phyloP scores from a whole-genome alignment of 2,329 filamentous ascomycete species.

The Fusarium sp. region DNA sequence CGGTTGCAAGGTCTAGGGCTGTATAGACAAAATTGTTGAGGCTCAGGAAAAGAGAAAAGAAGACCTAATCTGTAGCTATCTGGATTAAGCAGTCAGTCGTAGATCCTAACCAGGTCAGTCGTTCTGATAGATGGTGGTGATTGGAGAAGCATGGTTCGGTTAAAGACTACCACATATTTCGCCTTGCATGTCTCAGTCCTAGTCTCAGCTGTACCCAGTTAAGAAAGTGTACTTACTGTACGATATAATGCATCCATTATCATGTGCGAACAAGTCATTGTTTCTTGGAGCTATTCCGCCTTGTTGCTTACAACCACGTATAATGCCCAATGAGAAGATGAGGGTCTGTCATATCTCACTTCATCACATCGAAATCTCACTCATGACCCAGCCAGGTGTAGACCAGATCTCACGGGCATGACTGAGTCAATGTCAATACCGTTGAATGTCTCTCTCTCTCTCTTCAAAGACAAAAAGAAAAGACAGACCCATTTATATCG shows the following conservation, averaged over 20 bases:
- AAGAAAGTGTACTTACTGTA: background rate
- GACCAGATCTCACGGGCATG: conserved; percentile 1
- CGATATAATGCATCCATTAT: background rate
- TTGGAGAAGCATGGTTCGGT: conserved; percentile 14
- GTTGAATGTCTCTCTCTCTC: background rate
- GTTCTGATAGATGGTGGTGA: conserved; percentile 18
- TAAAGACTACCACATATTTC: conserved; percentile 12
- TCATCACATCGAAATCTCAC: conserved; percentile 1
- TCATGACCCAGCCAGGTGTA: background rate
- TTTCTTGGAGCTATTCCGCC: background rate
- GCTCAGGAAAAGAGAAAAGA: conserved; percentile 11
- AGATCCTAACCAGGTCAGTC: conserved; percentile 6
- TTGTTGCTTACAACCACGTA: conserved; percentile 1
- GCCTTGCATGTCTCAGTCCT: conserved; percentile 37
- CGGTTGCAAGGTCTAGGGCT: background rate
- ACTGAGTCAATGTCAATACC: conserved; percentile 1
- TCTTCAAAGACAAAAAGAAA: background rate
- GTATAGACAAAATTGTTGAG: conserved; percentile 14
- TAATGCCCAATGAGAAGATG: background rate
- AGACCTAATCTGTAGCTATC: background rate
- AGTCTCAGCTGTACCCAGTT: conserved; percentile 18
- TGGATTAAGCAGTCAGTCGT: conserved; percentile 1
- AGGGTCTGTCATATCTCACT: background rate
- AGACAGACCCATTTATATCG: background rate
- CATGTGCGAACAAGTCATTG: conserved; percentile 4